Percentiles rank a stretch among this genome's conserved stretches.
Evolutionary conservation across 164 flowering plant species (phyloP).

Genomic region (Euptelea pleiosperma): DNA sequence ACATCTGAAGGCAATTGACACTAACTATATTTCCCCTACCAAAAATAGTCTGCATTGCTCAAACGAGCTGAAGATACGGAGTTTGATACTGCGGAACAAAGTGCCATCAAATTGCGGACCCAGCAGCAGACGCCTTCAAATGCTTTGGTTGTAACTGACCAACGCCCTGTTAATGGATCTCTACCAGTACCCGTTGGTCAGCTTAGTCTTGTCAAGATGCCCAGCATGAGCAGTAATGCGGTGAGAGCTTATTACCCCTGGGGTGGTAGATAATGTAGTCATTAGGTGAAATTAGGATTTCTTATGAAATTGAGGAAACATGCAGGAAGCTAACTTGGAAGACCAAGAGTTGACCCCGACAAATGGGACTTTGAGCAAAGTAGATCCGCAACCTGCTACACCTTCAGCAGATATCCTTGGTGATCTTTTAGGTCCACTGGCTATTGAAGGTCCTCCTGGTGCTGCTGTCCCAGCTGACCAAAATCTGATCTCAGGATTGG

Average conservation of each 20-base stretch:
- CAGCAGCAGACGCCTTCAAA: constrained; percentile 87
- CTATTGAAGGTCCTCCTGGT: constrained; percentile 88
- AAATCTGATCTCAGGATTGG: constrained; percentile 35
- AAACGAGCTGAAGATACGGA: constrained; percentile 92
- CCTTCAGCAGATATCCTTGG: constrained; percentile 85
- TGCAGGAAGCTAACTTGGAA: constrained; percentile 48
- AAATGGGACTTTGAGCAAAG: constrained; percentile 62
- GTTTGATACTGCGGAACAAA: constrained; percentile 93
- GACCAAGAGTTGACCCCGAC: constrained; percentile 44
- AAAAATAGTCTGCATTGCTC: constrained; percentile 74
- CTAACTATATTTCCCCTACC: constrained; percentile 13
- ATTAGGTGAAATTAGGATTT: neutral
- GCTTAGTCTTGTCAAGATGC: constrained; percentile 73
- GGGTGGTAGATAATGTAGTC: neutral
- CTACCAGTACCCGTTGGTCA: constrained; percentile 53
- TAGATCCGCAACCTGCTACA: constrained; percentile 54
- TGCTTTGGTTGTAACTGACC: constrained; percentile 86
- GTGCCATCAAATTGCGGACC: constrained; percentile 87
- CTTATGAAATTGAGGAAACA: constrained; percentile 3
- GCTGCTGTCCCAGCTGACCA: constrained; percentile 40
- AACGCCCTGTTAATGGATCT: constrained; percentile 63
- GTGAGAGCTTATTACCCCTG: constrained; percentile 36
- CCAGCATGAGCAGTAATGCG: constrained; percentile 44
- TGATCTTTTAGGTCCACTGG: constrained; percentile 86
- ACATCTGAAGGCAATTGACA: neutral